Conservation (phyloP, 2,329 filamentous ascomycete genomes). For the Helotiales sp. region DNA sequence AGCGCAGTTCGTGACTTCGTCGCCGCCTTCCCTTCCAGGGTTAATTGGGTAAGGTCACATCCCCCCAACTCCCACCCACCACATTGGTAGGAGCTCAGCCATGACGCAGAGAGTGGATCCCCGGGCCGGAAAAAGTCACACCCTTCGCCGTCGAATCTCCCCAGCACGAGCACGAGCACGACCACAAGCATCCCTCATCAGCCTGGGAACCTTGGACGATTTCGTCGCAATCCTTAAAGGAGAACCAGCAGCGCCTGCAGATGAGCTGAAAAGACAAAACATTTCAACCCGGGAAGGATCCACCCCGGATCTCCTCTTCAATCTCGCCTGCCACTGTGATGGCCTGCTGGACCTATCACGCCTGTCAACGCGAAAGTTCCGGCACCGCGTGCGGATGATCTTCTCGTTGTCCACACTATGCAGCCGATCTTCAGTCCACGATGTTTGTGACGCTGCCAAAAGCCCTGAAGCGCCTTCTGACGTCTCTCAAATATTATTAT, state of each 20-base stretch:
- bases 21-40: background rate
- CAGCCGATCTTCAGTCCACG: constrained; percentile 10
- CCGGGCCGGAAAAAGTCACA: background rate
- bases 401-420: constrained; percentile 13
- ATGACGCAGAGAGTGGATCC: background rate
- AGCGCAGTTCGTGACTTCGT: background rate
- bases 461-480: background rate
- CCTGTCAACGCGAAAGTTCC: constrained; percentile 4
- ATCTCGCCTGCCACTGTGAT: background rate
- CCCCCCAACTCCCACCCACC: background rate
- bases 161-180: too few species aligned
- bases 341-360: constrained; percentile 2
- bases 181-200: too few species aligned
- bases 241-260: background rate
- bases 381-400: too few species aligned
- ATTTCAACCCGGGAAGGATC: background rate
- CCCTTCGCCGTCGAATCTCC: too few species aligned
- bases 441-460: background rate
- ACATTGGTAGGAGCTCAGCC: background rate
- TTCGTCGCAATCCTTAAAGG: too few species aligned
- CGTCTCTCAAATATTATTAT: background rate
- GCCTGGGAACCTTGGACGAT: too few species aligned
- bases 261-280: background rate
- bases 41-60: background rate
- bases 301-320: background rate